A percentile compares a stretch with the other conserved stretches of the same genome.
phyloP scores from a whole-genome alignment of 1,139 yeast genomes.

The Pichia sp. region DNA sequence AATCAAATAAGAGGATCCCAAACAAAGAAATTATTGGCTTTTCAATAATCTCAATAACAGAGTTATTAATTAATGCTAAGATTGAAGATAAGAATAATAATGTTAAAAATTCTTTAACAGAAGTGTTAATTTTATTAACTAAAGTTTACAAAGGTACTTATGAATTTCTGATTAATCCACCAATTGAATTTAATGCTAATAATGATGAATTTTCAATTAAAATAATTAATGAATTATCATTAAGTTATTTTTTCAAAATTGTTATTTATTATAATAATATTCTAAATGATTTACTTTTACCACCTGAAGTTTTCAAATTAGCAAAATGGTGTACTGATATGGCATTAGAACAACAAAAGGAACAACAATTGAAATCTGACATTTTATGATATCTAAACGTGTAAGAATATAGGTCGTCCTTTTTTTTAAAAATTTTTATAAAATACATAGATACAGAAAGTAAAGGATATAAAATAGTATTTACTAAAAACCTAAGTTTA shows the following conservation, averaged over 20 bases:
- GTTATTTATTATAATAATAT: conserved; percentile 57
- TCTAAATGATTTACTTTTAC: conserved; percentile 55
- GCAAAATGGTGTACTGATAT: conserved; percentile 69
- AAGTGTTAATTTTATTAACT: conserved; percentile 52
- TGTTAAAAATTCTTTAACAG: conserved; percentile 49
- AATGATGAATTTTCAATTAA: conserved; percentile 38
- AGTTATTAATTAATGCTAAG: conserved; percentile 52
- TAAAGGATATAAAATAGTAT: not conserved
- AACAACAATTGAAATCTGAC: conserved; percentile 14
- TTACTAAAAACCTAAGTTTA: no score
- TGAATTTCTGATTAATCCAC: conserved; percentile 34
- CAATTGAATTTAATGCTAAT: conserved; percentile 22
- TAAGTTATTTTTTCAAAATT: conserved; percentile 57
- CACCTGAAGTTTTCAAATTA: conserved; percentile 55
- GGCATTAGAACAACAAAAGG: conserved; percentile 46
- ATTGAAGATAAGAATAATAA: conserved; percentile 56
- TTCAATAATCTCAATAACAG: conserved; percentile 55
- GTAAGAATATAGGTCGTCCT: not conserved
- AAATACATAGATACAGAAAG: not conserved
- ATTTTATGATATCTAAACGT: conserved; percentile 1
- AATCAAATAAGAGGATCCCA: conserved; percentile 53
- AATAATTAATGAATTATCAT: conserved; percentile 53
- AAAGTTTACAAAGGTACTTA: conserved; percentile 52
- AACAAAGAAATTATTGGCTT: conserved; percentile 57
- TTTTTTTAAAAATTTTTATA: not conserved